phyloP scores from a whole-genome alignment of 2,329 filamentous ascomycete genomes.

The Aureobasidium sp. region DNA sequence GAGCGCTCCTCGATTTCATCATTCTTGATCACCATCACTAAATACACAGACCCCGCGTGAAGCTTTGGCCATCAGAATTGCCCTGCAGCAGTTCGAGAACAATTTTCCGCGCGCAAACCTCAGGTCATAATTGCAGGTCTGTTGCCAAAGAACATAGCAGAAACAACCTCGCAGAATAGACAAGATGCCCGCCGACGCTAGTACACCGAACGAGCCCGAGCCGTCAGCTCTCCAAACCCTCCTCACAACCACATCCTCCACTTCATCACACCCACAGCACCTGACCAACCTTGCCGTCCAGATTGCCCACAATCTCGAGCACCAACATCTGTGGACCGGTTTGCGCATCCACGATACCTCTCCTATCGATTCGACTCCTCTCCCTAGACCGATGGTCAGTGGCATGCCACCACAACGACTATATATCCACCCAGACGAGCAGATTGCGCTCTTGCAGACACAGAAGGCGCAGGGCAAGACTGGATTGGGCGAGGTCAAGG shows the following conservation, averaged over 20 bases:
- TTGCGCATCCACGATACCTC: conserved; percentile 44
- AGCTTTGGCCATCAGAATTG: neutral
- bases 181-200: neutral
- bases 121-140: neutral
- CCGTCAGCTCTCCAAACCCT: conserved; percentile 20
- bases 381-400: conserved; percentile 59
- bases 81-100: conserved; percentile 9
- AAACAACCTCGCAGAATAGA: neutral
- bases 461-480: conserved; percentile 32
- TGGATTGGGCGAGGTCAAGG: conserved; percentile 22
- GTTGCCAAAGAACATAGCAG: neutral
- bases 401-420: conserved; percentile 66
- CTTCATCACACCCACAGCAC: conserved; percentile 19
- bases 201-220: neutral
- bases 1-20: neutral
- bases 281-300: conserved; percentile 48
- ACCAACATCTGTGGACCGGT: conserved; percentile 68
- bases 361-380: conserved; percentile 21
- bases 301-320: conserved; percentile 62
- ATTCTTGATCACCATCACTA: neutral
- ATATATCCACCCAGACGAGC: conserved; percentile 77
- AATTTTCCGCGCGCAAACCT: neutral
- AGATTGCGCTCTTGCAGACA: conserved; percentile 61
- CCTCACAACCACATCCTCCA: conserved; percentile 15
- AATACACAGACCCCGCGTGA: neutral